phyloP scores from a whole-genome alignment of 2,329 filamentous ascomycete genomes.

The Ophiostoma ips region DNA sequence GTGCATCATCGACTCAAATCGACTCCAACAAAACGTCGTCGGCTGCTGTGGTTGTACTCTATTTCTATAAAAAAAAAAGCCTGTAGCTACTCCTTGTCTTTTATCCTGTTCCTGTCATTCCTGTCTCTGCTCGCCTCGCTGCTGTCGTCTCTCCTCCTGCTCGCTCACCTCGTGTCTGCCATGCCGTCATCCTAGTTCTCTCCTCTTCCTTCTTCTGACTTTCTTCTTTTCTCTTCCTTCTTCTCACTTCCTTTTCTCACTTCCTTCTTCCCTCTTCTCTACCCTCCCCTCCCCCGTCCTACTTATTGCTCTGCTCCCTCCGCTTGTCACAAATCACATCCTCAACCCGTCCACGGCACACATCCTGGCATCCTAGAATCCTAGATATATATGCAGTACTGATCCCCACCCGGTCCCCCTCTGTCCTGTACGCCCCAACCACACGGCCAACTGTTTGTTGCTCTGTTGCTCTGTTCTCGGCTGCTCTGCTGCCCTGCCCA shows the following conservation, averaged over 20 bases:
- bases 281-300: neutral
- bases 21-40: too few species aligned
- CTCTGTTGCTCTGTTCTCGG: too few species aligned
- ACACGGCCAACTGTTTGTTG: neutral
- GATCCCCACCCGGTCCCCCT: neutral
- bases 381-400: slow-evolving; percentile 5
- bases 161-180: neutral
- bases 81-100: neutral
- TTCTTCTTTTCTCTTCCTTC: neutral
- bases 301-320: neutral
- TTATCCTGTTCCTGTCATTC: neutral
- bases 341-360: neutral
- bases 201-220: neutral
- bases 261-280: neutral
- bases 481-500: neutral
- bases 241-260: neutral
- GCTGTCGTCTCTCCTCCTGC: neutral
- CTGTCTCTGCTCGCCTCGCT: slow-evolving; percentile 2
- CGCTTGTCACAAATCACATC: too few species aligned
- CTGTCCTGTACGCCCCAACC: slow-evolving; percentile 5
- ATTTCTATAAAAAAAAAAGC: too few species aligned
- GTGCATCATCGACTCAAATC: neutral
- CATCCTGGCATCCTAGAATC: neutral
- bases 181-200: neutral
- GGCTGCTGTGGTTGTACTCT: too few species aligned